These are phyloP conservation scores for Dichotomopilus funicola DNA, from an alignment of 2,329 filamentous ascomycete species.

Conservation along the genomic window DNA sequence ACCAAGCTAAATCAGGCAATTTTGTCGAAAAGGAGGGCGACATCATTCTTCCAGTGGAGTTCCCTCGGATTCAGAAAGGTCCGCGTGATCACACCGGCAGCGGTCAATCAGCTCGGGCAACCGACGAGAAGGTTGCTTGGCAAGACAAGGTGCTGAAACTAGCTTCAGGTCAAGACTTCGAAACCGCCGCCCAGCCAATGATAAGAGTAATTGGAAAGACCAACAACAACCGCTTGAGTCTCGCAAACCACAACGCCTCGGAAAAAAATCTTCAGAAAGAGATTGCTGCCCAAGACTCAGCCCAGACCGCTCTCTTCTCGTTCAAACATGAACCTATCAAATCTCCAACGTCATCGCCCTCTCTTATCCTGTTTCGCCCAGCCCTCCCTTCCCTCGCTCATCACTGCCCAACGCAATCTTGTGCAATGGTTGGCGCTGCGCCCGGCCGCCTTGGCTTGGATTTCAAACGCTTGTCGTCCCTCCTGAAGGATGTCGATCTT, in stretches of 20 bases:
- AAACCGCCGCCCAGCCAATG: neutral
- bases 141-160: neutral
- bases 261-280: too few species aligned
- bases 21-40: too few species aligned
- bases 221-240: neutral
- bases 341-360: too few species aligned
- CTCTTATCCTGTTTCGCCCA: neutral
- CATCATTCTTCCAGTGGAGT: too few species aligned
- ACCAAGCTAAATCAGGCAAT: too few species aligned
- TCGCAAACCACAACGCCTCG: too few species aligned
- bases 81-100: too few species aligned
- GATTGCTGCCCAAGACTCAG: too few species aligned
- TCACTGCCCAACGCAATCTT: conserved; percentile 2
- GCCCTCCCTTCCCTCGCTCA: neutral
- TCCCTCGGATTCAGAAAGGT: too few species aligned
- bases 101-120: too few species aligned
- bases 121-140: neutral
- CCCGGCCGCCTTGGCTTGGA: conserved; percentile 19
- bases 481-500: neutral
- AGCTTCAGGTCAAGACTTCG: neutral
- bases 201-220: neutral
- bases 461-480: neutral
- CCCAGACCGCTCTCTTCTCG: too few species aligned
- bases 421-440: conserved; percentile 8
- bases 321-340: too few species aligned